Conservation (phyloP, 306 rosid species). For the Ormosia semicastrata region DNA sequence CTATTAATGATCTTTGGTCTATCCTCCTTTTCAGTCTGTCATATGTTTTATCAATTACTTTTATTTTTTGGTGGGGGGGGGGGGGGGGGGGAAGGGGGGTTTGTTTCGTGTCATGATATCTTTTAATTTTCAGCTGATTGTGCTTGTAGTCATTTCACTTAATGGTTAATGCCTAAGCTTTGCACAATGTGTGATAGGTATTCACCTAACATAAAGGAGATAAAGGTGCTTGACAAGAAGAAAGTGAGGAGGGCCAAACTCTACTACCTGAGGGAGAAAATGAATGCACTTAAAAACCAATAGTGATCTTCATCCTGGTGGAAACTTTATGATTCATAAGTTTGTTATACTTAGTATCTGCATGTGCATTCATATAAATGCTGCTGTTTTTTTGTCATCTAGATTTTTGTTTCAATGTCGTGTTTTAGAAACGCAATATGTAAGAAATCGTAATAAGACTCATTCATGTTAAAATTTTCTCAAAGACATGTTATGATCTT, state of each 20-base stretch:
- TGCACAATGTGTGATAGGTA: slow-evolving; percentile 57
- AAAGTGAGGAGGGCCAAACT: slow-evolving; percentile 95
- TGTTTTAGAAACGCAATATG: slow-evolving; percentile 13
- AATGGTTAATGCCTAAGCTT: neutral
- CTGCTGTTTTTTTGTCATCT: slow-evolving; percentile 5
- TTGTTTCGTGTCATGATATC: neutral
- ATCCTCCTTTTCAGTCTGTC: neutral
- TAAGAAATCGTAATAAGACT: neutral
- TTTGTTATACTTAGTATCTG: slow-evolving; percentile 18
- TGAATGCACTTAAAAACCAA: slow-evolving; percentile 76
- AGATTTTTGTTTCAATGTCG: neutral
- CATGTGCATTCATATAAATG: slow-evolving; percentile 21
- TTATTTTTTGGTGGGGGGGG: neutral
- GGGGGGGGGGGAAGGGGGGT: neutral
- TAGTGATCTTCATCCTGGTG: slow-evolving; percentile 25
- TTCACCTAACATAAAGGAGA: slow-evolving; percentile 98
- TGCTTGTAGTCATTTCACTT: slow-evolving; percentile 12
- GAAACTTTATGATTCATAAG: slow-evolving; percentile 22
- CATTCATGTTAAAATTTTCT: slow-evolving; percentile 6
- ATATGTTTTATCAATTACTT: neutral
- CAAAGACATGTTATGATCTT: neutral
- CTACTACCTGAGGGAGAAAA: slow-evolving; percentile 85
- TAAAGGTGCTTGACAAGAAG: slow-evolving; percentile 94
- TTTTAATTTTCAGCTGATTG: slow-evolving; percentile 8
- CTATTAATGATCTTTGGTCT: neutral